Conservation (phyloP, 2,329 filamentous ascomycete genomes). For the Aspergillus caelatus region DNA sequence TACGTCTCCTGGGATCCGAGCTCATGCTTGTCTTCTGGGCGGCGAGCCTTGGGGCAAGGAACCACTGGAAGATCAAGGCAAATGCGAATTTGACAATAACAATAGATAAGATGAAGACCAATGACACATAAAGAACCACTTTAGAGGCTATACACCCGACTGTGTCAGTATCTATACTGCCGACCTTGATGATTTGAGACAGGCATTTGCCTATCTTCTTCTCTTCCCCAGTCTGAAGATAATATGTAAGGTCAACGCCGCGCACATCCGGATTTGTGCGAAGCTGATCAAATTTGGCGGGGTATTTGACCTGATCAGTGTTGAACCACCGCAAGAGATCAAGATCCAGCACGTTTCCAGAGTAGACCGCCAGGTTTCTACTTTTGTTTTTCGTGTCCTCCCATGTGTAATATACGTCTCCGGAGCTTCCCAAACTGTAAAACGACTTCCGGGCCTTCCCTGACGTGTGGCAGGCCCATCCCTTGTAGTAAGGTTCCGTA, state of each 20-base stretch:
- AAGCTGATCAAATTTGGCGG: slow-evolving; percentile 77
- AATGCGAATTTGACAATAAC: slow-evolving; percentile 85
- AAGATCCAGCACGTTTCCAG: slow-evolving; percentile 88
- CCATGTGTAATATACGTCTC: slow-evolving; percentile 96
- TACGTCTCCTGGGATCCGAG: slow-evolving; percentile 78
- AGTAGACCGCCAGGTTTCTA: slow-evolving; percentile 92
- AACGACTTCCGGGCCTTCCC: slow-evolving; percentile 69
- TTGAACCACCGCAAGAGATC: slow-evolving; percentile 92
- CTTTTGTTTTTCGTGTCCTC: slow-evolving; percentile 86
- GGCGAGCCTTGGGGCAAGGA: slow-evolving; percentile 82
- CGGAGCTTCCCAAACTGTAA: slow-evolving; percentile 70
- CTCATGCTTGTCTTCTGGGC: slow-evolving; percentile 83
- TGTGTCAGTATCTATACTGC: slow-evolving; percentile 91
- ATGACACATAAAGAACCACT: slow-evolving; percentile 91
- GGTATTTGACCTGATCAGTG: slow-evolving; percentile 72
- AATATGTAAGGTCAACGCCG: slow-evolving; percentile 85
- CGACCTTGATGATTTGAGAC: slow-evolving; percentile 92
- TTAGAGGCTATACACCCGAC: slow-evolving; percentile 97
- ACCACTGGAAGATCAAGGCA: slow-evolving; percentile 94
- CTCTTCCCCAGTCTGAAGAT: slow-evolving; percentile 76
- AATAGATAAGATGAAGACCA: slow-evolving; percentile 88
- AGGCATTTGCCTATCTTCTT: slow-evolving; percentile 86
- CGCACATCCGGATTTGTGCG: slow-evolving; percentile 70
- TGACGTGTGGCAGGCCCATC: slow-evolving; percentile 88
- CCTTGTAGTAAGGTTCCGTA: slow-evolving; percentile 74